These are phyloP conservation scores for Fabrea salina DNA, from an alignment of 169 alveolate genomes.

Conservation along the genomic window DNA sequence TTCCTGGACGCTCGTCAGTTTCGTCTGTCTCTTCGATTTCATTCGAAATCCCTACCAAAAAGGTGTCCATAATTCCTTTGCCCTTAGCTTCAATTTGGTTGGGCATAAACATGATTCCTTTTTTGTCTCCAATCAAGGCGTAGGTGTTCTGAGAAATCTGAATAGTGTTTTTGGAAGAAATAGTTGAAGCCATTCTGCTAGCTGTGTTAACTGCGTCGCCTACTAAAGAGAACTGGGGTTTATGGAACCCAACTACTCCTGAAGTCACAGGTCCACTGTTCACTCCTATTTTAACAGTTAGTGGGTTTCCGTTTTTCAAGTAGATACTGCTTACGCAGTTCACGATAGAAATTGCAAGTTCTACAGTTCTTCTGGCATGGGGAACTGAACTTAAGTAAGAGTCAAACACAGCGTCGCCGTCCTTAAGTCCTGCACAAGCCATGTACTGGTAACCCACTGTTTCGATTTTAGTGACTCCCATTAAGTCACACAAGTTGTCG, in stretches of 20 bases:
- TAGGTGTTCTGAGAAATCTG: conserved; percentile 16
- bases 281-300: conserved; percentile 82
- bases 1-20: too few relatives aligned
- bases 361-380: conserved; percentile 67
- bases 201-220: conserved; percentile 88
- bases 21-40: too few relatives aligned
- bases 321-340: conserved; percentile 28
- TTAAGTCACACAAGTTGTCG: conserved; percentile 45
- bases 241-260: conserved; percentile 86
- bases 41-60: too few relatives aligned
- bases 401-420: conserved; percentile 21
- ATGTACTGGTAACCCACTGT: conserved; percentile 69
- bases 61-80: conserved; percentile 28
- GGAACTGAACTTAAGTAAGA: neutral
- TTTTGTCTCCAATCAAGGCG: neutral
- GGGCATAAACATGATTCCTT: neutral
- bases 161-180: neutral
- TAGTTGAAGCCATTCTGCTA: conserved; percentile 71
- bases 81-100: conserved; percentile 25
- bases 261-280: conserved; percentile 84
- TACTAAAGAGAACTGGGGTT: conserved; percentile 84
- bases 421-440: conserved; percentile 65
- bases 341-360: conserved; percentile 61
- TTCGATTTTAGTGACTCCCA: conserved; percentile 57
- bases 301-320: conserved; percentile 57